These are phyloP conservation scores for Malassezia caprae DNA, from an alignment of 1,284 basidiomycete genomes.

Conservation along the genomic window DNA sequence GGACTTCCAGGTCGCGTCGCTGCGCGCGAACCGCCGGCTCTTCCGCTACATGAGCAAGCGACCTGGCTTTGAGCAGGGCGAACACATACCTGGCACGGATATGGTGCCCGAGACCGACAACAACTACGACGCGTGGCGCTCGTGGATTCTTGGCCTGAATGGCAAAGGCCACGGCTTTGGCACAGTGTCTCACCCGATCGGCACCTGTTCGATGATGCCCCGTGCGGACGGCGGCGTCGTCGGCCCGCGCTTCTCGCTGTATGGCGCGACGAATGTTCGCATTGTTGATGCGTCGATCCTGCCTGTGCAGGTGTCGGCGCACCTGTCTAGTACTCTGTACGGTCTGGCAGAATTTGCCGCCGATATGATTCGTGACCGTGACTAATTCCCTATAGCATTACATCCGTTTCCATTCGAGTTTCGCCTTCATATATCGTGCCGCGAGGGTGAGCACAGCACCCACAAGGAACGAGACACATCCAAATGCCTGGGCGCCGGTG, in stretches of 20 bases:
- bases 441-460: neutral
- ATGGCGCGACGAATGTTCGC: slow-evolving; percentile 45
- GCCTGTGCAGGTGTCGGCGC: slow-evolving; percentile 29
- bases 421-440: neutral
- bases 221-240: slow-evolving; percentile 55
- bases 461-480: neutral
- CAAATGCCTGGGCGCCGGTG: neutral
- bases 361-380: slow-evolving; percentile 5
- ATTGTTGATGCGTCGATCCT: slow-evolving; percentile 36
- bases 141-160: slow-evolving; percentile 45
- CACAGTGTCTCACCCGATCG: slow-evolving; percentile 57
- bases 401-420: neutral
- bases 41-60: slow-evolving; percentile 36
- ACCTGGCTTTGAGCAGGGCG: slow-evolving; percentile 34
- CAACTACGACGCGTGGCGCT: slow-evolving; percentile 40
- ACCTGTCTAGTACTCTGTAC: slow-evolving; percentile 31
- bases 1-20: slow-evolving; percentile 43
- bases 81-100: slow-evolving; percentile 45
- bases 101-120: slow-evolving; percentile 39
- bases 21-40: slow-evolving; percentile 38
- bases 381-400: neutral
- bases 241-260: slow-evolving; percentile 38
- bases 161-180: slow-evolving; percentile 34
- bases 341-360: slow-evolving; percentile 34
- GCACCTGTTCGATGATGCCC: slow-evolving; percentile 59